Evolutionary conservation across 495 filamentous ascomycete species (phyloP).

Genomic region (Penicillium paradoxum): DNA sequence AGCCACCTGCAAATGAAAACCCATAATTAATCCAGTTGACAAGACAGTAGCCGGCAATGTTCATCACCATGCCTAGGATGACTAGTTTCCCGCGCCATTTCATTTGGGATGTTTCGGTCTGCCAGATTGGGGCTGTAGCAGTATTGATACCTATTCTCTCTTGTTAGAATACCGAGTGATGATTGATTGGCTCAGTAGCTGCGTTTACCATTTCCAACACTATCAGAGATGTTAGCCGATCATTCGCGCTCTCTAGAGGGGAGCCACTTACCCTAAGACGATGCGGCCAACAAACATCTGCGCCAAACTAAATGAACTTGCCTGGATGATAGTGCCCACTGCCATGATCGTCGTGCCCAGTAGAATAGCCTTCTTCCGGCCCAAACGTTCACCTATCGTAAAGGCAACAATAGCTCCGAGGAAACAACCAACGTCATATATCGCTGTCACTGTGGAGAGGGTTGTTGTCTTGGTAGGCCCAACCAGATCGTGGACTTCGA

Average conservation of each 20-base stretch:
- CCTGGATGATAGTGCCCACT: constrained; percentile 56
- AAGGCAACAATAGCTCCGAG: constrained; percentile 50
- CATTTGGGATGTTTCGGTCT: constrained; percentile 56
- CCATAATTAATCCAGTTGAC: constrained; percentile 56
- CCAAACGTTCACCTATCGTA: constrained; percentile 51
- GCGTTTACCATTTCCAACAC: constrained; percentile 57
- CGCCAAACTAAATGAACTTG: constrained; percentile 47
- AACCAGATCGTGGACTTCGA: constrained; percentile 46
- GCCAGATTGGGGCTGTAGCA: constrained; percentile 60
- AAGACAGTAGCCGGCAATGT: constrained; percentile 53
- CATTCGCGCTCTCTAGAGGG: background rate
- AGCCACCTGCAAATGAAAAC: constrained; percentile 42
- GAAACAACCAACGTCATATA: constrained; percentile 61
- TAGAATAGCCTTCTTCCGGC: constrained; percentile 54
- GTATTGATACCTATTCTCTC: constrained; percentile 51
- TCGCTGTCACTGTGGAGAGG: constrained; percentile 55
- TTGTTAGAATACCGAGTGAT: too few relatives aligned
- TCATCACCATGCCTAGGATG: constrained; percentile 56
- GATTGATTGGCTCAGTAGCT: too few relatives aligned
- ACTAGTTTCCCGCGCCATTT: constrained; percentile 57
- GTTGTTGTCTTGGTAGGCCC: constrained; percentile 45
- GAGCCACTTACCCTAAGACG: constrained; percentile 34
- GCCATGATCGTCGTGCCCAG: constrained; percentile 54
- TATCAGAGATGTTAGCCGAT: constrained; percentile 1
- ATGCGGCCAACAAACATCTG: constrained; percentile 63